phyloP scores from a whole-genome alignment of 345 rosid species.

The Murraya koenigii region DNA sequence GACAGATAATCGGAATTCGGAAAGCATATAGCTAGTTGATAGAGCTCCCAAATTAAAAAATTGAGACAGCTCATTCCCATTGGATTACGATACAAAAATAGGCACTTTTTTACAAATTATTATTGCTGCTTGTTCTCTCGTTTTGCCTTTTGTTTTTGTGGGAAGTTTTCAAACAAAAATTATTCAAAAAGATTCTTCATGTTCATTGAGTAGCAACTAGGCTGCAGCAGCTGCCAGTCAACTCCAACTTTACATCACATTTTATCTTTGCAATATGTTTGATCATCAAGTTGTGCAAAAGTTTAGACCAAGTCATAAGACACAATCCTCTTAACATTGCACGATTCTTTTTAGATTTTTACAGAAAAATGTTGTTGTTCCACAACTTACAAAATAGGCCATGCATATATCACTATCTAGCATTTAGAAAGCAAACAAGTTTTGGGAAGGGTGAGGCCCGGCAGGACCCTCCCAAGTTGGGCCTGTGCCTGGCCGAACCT shows the following conservation, averaged over 20 bases:
- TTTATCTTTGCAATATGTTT: neutral
- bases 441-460: too few species aligned
- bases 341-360: too few species aligned
- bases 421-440: too few species aligned
- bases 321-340: too few species aligned
- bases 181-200: too few species aligned
- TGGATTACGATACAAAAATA: neutral
- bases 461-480: too few species aligned
- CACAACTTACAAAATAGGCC: too few species aligned
- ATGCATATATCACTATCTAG: too few species aligned
- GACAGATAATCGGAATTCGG: neutral
- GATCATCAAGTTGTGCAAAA: neutral
- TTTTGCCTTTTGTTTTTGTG: neutral
- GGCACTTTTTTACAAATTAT: neutral
- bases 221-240: neutral
- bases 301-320: neutral
- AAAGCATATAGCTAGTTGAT: neutral
- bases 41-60: neutral
- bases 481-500: too few species aligned
- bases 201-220: neutral
- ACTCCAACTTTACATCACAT: neutral
- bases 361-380: too few species aligned
- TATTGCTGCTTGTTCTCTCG: neutral
- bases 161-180: neutral
- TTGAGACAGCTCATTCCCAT: neutral